phyloP scores from a whole-genome alignment of 257 asterid species.

The Ilex asprella region DNA sequence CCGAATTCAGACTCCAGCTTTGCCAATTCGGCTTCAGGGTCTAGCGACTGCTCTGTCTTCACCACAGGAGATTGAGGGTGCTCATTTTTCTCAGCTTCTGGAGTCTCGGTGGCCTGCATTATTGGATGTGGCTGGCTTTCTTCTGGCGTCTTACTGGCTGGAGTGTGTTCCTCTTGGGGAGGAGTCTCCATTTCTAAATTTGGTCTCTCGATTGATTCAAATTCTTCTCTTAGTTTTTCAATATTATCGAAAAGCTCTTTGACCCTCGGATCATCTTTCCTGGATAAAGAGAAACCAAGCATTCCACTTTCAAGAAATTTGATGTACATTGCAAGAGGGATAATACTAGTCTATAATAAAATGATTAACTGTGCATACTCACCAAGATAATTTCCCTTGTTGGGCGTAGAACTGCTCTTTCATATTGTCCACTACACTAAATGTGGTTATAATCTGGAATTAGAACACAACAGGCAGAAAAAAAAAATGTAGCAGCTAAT shows the following conservation, averaged over 20 bases:
- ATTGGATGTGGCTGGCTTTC: constrained; percentile 32
- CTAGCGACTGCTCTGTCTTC: constrained; percentile 43
- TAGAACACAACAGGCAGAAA: background rate
- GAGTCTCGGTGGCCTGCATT: constrained; percentile 23
- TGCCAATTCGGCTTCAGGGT: constrained; percentile 75
- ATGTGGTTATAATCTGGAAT: constrained; percentile 70
- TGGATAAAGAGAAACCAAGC: constrained; percentile 25
- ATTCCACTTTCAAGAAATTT: constrained; percentile 9
- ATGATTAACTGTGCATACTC: constrained; percentile 3
- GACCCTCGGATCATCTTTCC: constrained; percentile 62
- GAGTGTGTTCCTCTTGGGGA: constrained; percentile 29
- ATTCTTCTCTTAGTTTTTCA: constrained; percentile 62
- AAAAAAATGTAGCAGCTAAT: background rate
- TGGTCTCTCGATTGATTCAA: constrained; percentile 81
- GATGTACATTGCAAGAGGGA: background rate
- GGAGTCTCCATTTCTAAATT: constrained; percentile 77
- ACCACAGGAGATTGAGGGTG: constrained; percentile 21
- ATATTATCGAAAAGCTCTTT: constrained; percentile 67
- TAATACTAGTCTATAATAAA: constrained; percentile 1
- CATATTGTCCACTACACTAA: constrained; percentile 91
- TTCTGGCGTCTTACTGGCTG: constrained; percentile 30
- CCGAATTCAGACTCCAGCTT: constrained; percentile 90
- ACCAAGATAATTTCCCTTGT: constrained; percentile 66
- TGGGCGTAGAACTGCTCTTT: constrained; percentile 68
- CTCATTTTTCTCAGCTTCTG: constrained; percentile 23